Evolutionary conservation across 495 filamentous ascomycete species (phyloP).

Genomic region (Aspergillus funiculosus): DNA sequence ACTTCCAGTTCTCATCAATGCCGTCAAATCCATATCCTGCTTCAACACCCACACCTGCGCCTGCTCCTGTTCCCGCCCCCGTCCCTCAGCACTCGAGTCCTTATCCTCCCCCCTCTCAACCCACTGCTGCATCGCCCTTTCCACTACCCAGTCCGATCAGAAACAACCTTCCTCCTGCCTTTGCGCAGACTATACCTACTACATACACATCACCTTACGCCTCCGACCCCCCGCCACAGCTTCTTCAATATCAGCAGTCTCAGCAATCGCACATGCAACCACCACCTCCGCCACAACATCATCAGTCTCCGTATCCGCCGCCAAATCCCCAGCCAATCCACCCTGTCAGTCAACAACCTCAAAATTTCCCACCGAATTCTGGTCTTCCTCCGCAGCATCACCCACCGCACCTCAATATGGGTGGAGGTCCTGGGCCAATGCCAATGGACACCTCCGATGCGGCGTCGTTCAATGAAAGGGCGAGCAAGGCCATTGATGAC

Average conservation of each 20-base stretch:
- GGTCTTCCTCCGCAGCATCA: conserved; percentile 25
- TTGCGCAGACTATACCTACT: conserved; percentile 35
- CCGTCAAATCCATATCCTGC: conserved; percentile 30
- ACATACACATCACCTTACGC: conserved; percentile 43
- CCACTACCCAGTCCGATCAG: conserved; percentile 40
- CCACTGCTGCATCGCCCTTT: conserved; percentile 25
- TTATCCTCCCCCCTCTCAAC: conserved; percentile 20
- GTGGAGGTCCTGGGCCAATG: conserved; percentile 44
- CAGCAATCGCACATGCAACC: conserved; percentile 21
- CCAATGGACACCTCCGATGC: conserved; percentile 41
- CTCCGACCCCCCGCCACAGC: conserved; percentile 34
- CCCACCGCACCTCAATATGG: conserved; percentile 10
- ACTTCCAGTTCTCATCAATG: conserved; percentile 43
- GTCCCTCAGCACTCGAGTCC: conserved; percentile 17
- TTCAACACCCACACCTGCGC: conserved; percentile 19
- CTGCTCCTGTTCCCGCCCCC: conserved; percentile 20
- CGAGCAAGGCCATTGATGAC: conserved; percentile 47
- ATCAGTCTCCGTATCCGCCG: conserved; percentile 31
- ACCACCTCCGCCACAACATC: conserved; percentile 24
- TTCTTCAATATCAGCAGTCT: conserved; percentile 30
- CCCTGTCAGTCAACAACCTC: conserved; percentile 21
- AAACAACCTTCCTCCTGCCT: conserved; percentile 41
- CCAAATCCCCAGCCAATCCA: conserved; percentile 22
- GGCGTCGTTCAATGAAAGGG: conserved; percentile 42
- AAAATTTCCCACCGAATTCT: conserved; percentile 24